Evolutionary conservation across 768 basidiomycete species (phyloP), one percentile per base, ranked within the genome.

Genomic region (Austroboletus eburneus): DNA sequence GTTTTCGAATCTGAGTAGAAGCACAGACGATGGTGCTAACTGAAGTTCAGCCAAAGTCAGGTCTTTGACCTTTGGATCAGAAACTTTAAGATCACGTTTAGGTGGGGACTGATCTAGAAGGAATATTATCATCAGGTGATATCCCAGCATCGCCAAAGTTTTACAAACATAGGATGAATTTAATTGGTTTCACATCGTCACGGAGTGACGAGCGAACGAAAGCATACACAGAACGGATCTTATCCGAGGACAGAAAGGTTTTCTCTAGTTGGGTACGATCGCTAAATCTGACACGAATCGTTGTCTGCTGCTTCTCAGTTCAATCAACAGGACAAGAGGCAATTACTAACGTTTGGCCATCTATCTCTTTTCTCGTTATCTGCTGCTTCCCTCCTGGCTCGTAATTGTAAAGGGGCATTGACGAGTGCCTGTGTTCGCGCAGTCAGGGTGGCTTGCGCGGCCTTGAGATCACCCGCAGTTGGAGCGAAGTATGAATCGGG

Each of bases 181-280:
- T 90, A 66, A 80, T 79, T 3, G 82, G 75, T 61, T 87, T 81
- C 37, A 83, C 79, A 50, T 91, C 87, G 46, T 88, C 86, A 35
- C 79, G 70, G 27, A 95, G 69, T 18, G 79, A 78, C 25, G 72
- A 68, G 27, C 85, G 78, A 43, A 92, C 89, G 52, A 93, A 93
- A 9, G 86, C 87, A 61, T 95, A 94, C 9, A 95, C 79, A 3
- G 84, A 73, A 41, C 78, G 77, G 42, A 95, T 90, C 63, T 87
- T 92, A 66, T 82, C 79, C 4, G 77, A 77, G 6, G 91, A 92
- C 3, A 81, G 74, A 58, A 94, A 93, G 0, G 68, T 66, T 55
- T 80, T 83, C 68, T 95, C 91, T 13, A 95, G 73, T 59, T 86
- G 83, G 2, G 82, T 88, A 39, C 85, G 77, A 65, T 94, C 89